phyloP scores from a whole-genome alignment of 805 yeast genomes.

The Scheffersomyces coipomensis region DNA sequence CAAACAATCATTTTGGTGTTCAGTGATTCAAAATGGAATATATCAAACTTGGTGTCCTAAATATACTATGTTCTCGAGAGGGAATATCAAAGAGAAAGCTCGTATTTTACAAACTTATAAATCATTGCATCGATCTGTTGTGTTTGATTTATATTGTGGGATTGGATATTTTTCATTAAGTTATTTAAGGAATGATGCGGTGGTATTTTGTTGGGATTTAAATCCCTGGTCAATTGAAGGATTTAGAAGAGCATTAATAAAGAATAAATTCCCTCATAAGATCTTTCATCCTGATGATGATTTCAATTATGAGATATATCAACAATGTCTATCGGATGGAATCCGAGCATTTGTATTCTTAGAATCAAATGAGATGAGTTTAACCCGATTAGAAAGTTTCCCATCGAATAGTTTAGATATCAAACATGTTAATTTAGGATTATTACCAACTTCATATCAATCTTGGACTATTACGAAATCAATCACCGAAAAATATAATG shows the following conservation, averaged over 20 bases:
- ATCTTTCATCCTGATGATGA: constrained; percentile 26
- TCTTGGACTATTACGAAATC: constrained; percentile 55
- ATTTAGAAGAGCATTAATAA: constrained; percentile 50
- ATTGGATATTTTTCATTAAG: constrained; percentile 81
- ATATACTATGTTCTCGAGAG: constrained; percentile 85
- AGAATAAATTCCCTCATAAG: constrained; percentile 41
- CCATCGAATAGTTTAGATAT: constrained; percentile 21
- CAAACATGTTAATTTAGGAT: constrained; percentile 71
- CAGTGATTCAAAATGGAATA: constrained; percentile 68
- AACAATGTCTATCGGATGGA: constrained; percentile 11
- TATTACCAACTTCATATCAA: constrained; percentile 67
- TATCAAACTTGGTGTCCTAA: constrained; percentile 81
- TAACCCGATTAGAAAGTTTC: constrained; percentile 32
- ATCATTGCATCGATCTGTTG: constrained; percentile 37
- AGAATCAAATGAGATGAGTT: constrained; percentile 60
- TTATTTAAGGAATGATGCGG: constrained; percentile 56
- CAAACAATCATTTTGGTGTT: constrained; percentile 66
- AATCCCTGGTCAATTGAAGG: constrained; percentile 86
- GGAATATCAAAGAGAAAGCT: constrained; percentile 78
- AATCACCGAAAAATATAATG: constrained; percentile 11
- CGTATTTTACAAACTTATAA: constrained; percentile 50
- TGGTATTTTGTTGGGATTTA: constrained; percentile 74
- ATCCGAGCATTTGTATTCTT: constrained; percentile 50
- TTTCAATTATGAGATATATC: constrained; percentile 20
- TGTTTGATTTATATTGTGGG: constrained; percentile 77